Percentiles rank a stretch among this genome's conserved stretches.
phyloP scores from a whole-genome alignment of 768 basidiomycete genomes.

The Rhizopogon rudus region DNA sequence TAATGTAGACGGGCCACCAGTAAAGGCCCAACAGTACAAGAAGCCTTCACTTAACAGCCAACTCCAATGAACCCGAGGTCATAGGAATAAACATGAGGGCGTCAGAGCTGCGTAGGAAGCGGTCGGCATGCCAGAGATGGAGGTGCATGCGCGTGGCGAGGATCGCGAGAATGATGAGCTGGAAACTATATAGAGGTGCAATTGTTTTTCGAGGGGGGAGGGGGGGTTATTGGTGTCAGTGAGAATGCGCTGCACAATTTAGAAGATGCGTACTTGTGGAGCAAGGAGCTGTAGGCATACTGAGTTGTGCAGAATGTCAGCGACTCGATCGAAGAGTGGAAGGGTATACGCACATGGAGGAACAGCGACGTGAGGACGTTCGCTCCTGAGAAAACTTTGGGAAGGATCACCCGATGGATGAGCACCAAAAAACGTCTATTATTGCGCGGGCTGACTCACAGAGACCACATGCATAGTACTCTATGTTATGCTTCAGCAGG shows the following conservation, averaged over 20 bases:
- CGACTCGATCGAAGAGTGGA: neutral
- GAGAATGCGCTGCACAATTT: neutral
- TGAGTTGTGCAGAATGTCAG: neutral
- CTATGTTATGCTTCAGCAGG: neutral
- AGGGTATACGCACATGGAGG: neutral
- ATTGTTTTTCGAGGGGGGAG: neutral
- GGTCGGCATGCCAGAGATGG: constrained; percentile 2
- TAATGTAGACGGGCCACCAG: no score
- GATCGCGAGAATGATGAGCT: constrained; percentile 1
- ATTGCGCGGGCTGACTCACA: neutral
- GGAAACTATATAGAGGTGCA: neutral
- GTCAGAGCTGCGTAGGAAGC: neutral
- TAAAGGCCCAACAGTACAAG: no score
- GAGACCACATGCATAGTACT: neutral
- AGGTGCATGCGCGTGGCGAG: constrained; percentile 4
- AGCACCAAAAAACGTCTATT: neutral
- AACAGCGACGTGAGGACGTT: neutral
- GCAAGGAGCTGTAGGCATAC: neutral
- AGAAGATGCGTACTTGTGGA: neutral
- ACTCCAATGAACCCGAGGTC: neutral
- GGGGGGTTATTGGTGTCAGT: neutral
- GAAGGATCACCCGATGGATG: neutral
- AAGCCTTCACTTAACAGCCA: neutral
- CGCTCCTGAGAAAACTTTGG: neutral
- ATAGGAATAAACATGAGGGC: neutral